phyloP scores from a whole-genome alignment of 1,139 yeast genomes.

The Kluyveromyces sp. region DNA sequence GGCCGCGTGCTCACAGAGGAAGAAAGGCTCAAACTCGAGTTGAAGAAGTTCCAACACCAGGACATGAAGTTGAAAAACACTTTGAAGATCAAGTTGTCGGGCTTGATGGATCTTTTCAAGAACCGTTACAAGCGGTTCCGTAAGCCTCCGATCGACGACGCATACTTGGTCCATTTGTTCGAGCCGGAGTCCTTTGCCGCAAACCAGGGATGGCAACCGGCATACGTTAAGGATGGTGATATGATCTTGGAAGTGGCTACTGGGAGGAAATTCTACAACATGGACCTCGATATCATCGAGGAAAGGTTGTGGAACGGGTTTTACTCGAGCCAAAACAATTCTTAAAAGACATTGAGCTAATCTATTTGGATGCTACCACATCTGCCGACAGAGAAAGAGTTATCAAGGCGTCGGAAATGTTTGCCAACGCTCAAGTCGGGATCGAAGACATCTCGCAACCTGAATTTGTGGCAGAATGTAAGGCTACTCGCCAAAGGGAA shows the following conservation, averaged over 20 bases:
- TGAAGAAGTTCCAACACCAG: conserved; percentile 51
- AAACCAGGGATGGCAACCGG: conserved; percentile 30
- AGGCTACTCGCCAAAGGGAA: conserved; percentile 65
- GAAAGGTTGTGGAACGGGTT: conserved; percentile 96
- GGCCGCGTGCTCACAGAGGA: conserved; percentile 20
- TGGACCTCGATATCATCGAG: conserved; percentile 90
- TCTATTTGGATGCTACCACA: conserved; percentile 67
- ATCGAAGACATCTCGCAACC: conserved; percentile 80
- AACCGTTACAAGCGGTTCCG: conserved; percentile 80
- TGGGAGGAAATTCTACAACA: conserved; percentile 67
- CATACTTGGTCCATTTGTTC: conserved; percentile 63
- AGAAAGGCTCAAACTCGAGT: conserved; percentile 23
- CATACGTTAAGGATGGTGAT: conserved; percentile 58
- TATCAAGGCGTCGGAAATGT: conserved; percentile 90
- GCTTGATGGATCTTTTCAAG: conserved; percentile 83
- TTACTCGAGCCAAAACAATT: conserved; percentile 87
- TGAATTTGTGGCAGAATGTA: conserved; percentile 69
- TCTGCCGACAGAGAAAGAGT: conserved; percentile 78
- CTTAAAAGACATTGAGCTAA: conserved; percentile 74
- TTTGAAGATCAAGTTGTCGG: conserved; percentile 76
- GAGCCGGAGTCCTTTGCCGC: conserved; percentile 39
- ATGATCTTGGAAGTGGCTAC: conserved; percentile 75
- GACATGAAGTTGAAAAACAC: conserved; percentile 81
- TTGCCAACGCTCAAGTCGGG: conserved; percentile 92
- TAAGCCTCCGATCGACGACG: conserved; percentile 83